Evolutionary conservation across 768 basidiomycete species (phyloP).

Genomic region (Cyathus striatus): DNA sequence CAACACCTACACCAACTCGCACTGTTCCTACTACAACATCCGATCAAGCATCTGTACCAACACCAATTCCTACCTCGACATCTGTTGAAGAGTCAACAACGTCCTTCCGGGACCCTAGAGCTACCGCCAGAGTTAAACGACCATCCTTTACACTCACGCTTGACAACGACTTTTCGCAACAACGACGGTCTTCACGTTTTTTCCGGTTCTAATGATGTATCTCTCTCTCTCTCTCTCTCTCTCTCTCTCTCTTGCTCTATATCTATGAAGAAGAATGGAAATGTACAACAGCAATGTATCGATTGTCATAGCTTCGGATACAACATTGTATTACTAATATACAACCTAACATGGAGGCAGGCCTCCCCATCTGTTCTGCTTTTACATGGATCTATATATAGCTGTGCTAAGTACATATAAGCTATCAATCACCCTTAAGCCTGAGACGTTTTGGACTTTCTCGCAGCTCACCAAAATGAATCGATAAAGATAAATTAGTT

Average conservation of each 20-base stretch:
- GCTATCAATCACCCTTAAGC: too few species aligned
- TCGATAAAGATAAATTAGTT: too few species aligned
- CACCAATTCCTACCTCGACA: slow-evolving; percentile 4
- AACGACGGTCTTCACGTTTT: slow-evolving; percentile 15
- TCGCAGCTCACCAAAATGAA: too few species aligned
- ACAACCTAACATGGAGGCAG: too few species aligned
- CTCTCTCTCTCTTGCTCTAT: neutral
- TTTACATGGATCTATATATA: too few species aligned
- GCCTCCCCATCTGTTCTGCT: too few species aligned
- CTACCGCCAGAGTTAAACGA: slow-evolving; percentile 25
- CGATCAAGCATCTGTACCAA: slow-evolving; percentile 3
- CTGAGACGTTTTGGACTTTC: too few species aligned
- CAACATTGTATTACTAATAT: too few species aligned
- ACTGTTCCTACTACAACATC: slow-evolving; percentile 5
- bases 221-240: neutral
- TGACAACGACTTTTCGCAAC: slow-evolving; percentile 8
- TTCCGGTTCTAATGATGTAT: slow-evolving; percentile 16
- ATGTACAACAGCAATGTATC: too few species aligned
- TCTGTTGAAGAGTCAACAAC: slow-evolving; percentile 7
- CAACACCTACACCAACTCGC: slow-evolving; percentile 6
- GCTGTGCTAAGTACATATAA: too few species aligned
- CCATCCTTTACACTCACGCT: slow-evolving; percentile 14
- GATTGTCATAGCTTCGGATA: too few species aligned
- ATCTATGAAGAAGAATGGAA: too few species aligned
- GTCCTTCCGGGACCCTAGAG: slow-evolving; percentile 24